These are phyloP conservation scores for Rhizoclosmatium sp. DNA, from an alignment of 192 early-diverging fungal species.

Conservation along the genomic window DNA sequence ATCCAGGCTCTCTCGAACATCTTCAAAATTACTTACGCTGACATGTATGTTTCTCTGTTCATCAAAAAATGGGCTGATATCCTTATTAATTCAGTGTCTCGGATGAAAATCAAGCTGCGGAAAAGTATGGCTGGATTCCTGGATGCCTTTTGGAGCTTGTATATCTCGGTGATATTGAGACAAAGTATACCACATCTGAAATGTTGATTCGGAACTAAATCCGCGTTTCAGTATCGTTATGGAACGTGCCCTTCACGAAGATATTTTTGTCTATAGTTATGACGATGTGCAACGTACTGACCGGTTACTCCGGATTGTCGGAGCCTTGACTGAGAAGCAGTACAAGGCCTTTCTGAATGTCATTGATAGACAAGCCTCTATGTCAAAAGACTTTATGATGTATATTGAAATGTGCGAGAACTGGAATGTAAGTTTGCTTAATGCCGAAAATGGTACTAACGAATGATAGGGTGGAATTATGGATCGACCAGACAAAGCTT, in stretches of 20 bases:
- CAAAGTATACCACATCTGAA: slow-evolving; percentile 51
- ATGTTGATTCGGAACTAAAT: slow-evolving; percentile 5
- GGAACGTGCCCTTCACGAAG: slow-evolving; percentile 67
- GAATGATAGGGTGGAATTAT: slow-evolving; percentile 45
- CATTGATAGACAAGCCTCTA: slow-evolving; percentile 70
- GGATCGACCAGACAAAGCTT: slow-evolving; percentile 49
- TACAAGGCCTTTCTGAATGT: slow-evolving; percentile 78
- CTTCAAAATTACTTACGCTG: slow-evolving; percentile 75
- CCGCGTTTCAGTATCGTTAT: slow-evolving; percentile 46
- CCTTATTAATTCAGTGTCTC: slow-evolving; percentile 10
- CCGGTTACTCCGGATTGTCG: slow-evolving; percentile 75
- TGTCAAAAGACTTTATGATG: slow-evolving; percentile 63
- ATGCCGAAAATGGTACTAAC: too few relatives aligned
- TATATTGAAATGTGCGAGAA: slow-evolving; percentile 72
- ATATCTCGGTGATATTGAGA: slow-evolving; percentile 85
- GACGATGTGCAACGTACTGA: slow-evolving; percentile 65
- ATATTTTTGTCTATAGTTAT: slow-evolving; percentile 67
- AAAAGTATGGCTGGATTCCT: slow-evolving; percentile 86
- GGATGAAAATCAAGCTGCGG: slow-evolving; percentile 60
- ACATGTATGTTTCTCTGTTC: slow-evolving; percentile 60
- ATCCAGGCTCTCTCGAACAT: slow-evolving; percentile 74
- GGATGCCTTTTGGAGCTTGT: slow-evolving; percentile 80
- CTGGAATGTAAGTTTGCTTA: slow-evolving; percentile 55
- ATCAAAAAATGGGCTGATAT: slow-evolving; percentile 12
- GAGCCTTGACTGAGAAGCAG: slow-evolving; percentile 70